Conservation (phyloP, 768 basidiomycete species). For the Boletus rubropictus region DNA sequence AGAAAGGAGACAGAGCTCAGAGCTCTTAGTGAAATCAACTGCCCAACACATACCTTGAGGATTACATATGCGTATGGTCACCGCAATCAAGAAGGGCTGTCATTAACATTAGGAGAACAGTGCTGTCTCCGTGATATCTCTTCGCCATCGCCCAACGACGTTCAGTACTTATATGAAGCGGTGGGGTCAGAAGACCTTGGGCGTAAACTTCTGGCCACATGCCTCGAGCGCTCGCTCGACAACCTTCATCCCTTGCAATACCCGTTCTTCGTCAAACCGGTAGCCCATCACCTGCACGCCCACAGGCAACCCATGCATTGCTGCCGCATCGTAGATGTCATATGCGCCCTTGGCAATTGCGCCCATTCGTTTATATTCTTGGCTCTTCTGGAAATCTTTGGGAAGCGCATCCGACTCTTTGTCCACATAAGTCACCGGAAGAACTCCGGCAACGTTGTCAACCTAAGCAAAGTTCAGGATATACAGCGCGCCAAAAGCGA, state of each 20-base stretch:
- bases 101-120: no score
- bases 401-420: slow-evolving; percentile 37
- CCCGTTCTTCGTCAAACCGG: slow-evolving; percentile 68
- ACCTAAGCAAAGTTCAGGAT: slow-evolving; percentile 30
- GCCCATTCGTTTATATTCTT: slow-evolving; percentile 33
- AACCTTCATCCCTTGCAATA: slow-evolving; percentile 63
- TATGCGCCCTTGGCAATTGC: slow-evolving; percentile 43
- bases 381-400: slow-evolving; percentile 22
- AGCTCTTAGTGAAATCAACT: no score
- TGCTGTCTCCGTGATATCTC: no score
- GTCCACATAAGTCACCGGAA: slow-evolving; percentile 54
- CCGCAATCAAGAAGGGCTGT: no score
- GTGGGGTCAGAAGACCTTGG: slow-evolving; percentile 17
- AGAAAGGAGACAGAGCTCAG: no score
- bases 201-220: slow-evolving; percentile 20
- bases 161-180: no score
- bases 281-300: slow-evolving; percentile 61
- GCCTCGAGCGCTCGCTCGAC: slow-evolving; percentile 34
- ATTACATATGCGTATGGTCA: no score
- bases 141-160: no score
- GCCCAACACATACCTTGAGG: no score
- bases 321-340: slow-evolving; percentile 49
- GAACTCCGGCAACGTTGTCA: slow-evolving; percentile 53
- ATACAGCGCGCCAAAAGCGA: not conserved
- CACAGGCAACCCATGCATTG: slow-evolving; percentile 64